phyloP scores from a whole-genome alignment of 495 filamentous ascomycete genomes.

The Aspergillus sclerotioniger region DNA sequence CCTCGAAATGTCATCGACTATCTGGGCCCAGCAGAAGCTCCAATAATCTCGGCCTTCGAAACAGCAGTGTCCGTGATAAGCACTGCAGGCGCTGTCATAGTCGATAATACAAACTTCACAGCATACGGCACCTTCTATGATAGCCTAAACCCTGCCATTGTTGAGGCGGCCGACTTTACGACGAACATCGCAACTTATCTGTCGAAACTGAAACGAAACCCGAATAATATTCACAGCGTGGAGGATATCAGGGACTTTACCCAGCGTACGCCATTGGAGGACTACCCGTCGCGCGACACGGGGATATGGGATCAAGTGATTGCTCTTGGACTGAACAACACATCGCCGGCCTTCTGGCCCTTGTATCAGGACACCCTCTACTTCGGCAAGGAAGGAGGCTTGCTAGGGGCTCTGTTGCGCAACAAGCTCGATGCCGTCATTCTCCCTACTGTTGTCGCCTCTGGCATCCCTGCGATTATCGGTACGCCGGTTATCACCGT shows the following conservation, averaged over 20 bases:
- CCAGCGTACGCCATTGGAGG: constrained; percentile 40
- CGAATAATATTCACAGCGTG: constrained; percentile 42
- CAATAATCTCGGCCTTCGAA: constrained; percentile 46
- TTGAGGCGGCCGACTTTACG: constrained; percentile 48
- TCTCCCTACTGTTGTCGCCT: constrained; percentile 44
- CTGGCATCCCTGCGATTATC: constrained; percentile 45
- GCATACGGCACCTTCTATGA: constrained; percentile 41
- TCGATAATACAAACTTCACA: constrained; percentile 54
- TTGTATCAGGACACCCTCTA: constrained; percentile 43
- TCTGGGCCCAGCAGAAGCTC: constrained; percentile 14
- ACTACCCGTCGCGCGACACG: constrained; percentile 51
- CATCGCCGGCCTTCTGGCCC: constrained; percentile 41
- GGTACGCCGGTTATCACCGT: constrained; percentile 53
- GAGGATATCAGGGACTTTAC: constrained; percentile 44
- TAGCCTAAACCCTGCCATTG: constrained; percentile 20
- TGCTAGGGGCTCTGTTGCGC: constrained; percentile 47
- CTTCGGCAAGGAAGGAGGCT: constrained; percentile 46
- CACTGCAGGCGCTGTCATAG: constrained; percentile 49
- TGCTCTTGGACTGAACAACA: constrained; percentile 34
- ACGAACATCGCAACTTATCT: constrained; percentile 44
- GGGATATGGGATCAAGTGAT: constrained; percentile 46
- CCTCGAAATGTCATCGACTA: constrained; percentile 46
- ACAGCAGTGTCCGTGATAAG: constrained; percentile 38
- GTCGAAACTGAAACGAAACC: constrained; percentile 44
- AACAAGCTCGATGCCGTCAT: constrained; percentile 51